Base-by-base conservation (phyloP, 345 rosid genomes). In the Eucalyptus fibrosa region DNA sequence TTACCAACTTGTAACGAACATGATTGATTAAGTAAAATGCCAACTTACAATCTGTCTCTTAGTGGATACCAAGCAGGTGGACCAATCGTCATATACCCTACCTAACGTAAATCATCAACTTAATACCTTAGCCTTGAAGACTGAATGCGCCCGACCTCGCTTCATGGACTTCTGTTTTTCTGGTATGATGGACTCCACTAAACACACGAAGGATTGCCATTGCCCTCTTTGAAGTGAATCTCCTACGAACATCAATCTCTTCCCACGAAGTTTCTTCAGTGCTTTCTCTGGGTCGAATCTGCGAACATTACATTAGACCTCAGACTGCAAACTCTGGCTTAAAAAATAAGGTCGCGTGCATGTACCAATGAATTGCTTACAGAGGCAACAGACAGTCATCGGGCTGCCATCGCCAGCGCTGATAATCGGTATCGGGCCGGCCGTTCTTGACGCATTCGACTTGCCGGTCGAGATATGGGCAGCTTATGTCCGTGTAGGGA, bases 401-500 rank as follows among this genome's bases (percentile, higher is more conserved):
- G 7, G 98, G 99, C 90, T 94, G 99, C 99, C 99, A 97, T 88
- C 94, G 97, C 99, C 99, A 97, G 56, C 93, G 94, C 26, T 89
- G 97, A 90, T 97, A 97, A 89, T 95, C 94, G 4, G 95, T 93
- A 87, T 97, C 97, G 59, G 47, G 93, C 56, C 94, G 90, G 18
- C 97, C 99, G 47, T 97, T 97, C 91, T 95, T 93, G 82, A 92
- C 93, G 67, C 99, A 97, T 72, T 97, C 89, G 89, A 97, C 93
- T 90, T 97, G 99, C 69, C 91, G 89, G 50, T 97, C 99, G 9
- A 97, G 90, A 91, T 97, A 97, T 0, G 97, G 98, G 91, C 99
- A 97, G 88, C 95, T 94, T 87, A 89, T 90, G 86, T 97, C 99
- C 19, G 98, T 91, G 91, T 97, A 97, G 28, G 97, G 86, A 49